Conservation (phyloP, 2,329 filamentous ascomycete genomes). For the Myriangium duriaei region DNA sequence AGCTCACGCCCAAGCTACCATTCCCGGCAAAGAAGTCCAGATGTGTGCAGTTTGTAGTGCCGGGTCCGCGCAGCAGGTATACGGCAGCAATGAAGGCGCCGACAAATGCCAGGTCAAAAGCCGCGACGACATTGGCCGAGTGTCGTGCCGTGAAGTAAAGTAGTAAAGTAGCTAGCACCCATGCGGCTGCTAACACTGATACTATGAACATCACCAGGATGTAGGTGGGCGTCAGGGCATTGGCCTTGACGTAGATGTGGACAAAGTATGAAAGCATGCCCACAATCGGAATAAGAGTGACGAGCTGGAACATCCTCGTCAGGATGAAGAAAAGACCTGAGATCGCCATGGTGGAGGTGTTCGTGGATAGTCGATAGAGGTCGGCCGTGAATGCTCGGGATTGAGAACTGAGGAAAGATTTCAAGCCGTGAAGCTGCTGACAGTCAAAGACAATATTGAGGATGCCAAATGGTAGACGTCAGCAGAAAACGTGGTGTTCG, state of each 20-base stretch:
- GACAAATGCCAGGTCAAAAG: conserved; percentile 49
- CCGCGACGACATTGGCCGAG: conserved; percentile 46
- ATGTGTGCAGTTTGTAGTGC: conserved; percentile 53
- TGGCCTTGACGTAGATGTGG: conserved; percentile 43
- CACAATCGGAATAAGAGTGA: conserved; percentile 50
- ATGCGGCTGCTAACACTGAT: conserved; percentile 47
- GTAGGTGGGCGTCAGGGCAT: conserved; percentile 46
- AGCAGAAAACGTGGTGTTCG: no score
- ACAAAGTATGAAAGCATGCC: conserved; percentile 55
- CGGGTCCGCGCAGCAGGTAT: conserved; percentile 45
- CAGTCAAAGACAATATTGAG: no score
- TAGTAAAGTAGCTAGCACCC: conserved; percentile 49
- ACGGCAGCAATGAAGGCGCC: conserved; percentile 51
- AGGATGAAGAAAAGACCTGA: conserved; percentile 48
- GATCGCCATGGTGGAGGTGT: conserved; percentile 29
- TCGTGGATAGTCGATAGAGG: no score
- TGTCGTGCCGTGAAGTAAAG: conserved; percentile 46
- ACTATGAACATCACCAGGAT: conserved; percentile 55
- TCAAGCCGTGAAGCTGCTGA: no score
- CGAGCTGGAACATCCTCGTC: conserved; percentile 48
- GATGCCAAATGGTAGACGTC: no score
- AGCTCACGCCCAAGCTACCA: conserved; percentile 37
- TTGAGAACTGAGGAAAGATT: no score
- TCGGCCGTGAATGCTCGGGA: no score
- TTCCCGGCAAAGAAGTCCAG: conserved; percentile 29